A percentile compares a stretch with the other conserved stretches of the same genome.
These are phyloP conservation scores for Candida tammaniensis DNA, from an alignment of 805 yeast species.

Conservation along the genomic window DNA sequence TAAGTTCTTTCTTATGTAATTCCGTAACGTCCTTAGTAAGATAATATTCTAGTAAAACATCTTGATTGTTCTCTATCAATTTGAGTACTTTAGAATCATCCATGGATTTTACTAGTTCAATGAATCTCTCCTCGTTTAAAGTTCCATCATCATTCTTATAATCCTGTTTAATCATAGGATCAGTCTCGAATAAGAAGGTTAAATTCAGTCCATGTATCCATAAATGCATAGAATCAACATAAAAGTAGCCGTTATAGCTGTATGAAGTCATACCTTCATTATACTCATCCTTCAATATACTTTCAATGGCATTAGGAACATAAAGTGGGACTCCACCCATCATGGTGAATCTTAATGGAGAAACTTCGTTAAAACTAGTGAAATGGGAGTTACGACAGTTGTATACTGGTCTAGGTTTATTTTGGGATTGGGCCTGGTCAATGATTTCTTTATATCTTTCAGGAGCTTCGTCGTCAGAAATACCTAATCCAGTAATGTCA, in stretches of 20 bases:
- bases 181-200: constrained; percentile 12
- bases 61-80: constrained; percentile 18
- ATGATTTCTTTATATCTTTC: constrained; percentile 12
- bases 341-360: constrained; percentile 49
- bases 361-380: constrained; percentile 41
- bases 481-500: constrained; percentile 15
- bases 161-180: constrained; percentile 13
- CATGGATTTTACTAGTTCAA: constrained; percentile 15
- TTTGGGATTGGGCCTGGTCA: constrained; percentile 6
- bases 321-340: constrained; percentile 48
- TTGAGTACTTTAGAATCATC: constrained; percentile 17
- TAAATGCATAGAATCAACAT: constrained; percentile 16
- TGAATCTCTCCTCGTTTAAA: constrained; percentile 15
- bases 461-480: constrained; percentile 15
- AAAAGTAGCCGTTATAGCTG: constrained; percentile 18
- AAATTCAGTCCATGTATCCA: constrained; percentile 17
- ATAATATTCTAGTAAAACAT: constrained; percentile 16
- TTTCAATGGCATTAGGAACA: constrained; percentile 17
- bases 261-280: constrained; percentile 14
- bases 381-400: constrained; percentile 61
- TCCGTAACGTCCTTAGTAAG: constrained; percentile 19
- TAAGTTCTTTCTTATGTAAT: constrained; percentile 22
- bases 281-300: constrained; percentile 18
- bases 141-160: constrained; percentile 9
- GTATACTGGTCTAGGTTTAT: constrained; percentile 16